Evolutionary conservation across 2,329 filamentous ascomycete species (phyloP).

Genomic region (Cytospora piceicola): DNA sequence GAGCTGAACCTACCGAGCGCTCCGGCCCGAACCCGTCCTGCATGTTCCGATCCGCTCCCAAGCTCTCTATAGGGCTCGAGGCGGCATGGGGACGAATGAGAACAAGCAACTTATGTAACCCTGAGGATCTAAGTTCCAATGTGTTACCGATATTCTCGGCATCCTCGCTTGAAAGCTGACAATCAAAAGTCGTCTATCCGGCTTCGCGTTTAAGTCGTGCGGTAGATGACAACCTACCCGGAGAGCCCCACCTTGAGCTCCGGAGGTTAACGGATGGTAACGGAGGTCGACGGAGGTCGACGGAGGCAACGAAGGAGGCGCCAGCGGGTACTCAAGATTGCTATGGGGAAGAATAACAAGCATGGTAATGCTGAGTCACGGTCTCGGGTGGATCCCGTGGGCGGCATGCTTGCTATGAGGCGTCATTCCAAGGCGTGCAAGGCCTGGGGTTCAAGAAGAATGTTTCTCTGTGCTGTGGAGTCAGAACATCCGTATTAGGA

Average conservation of each 20-base stretch:
- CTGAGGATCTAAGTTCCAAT: not conserved
- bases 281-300: too few relatives aligned
- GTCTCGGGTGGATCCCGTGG: not conserved
- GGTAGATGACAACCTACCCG: not conserved
- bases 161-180: too few relatives aligned
- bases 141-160: not conserved
- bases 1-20: conserved; percentile 20
- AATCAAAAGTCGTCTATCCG: not conserved
- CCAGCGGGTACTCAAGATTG: too few relatives aligned
- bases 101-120: not conserved
- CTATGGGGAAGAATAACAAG: not conserved
- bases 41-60: conserved; percentile 18
- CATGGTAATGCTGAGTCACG: not conserved
- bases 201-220: not conserved
- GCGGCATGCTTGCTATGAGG: too few relatives aligned
- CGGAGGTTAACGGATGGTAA: too few relatives aligned
- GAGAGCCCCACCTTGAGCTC: too few relatives aligned
- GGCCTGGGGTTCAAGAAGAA: not conserved
- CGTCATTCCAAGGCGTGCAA: not conserved
- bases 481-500: not conserved
- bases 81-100: conserved; percentile 8
- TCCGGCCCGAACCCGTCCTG: conserved; percentile 25
- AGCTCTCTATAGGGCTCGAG: not conserved
- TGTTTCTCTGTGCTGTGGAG: not conserved
- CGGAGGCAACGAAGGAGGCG: too few relatives aligned